A percentile compares a stretch with the other conserved stretches of the same genome.
Conservation (phyloP, 2,329 filamentous ascomycete species). For the Sodiomyces alkalinus region DNA sequence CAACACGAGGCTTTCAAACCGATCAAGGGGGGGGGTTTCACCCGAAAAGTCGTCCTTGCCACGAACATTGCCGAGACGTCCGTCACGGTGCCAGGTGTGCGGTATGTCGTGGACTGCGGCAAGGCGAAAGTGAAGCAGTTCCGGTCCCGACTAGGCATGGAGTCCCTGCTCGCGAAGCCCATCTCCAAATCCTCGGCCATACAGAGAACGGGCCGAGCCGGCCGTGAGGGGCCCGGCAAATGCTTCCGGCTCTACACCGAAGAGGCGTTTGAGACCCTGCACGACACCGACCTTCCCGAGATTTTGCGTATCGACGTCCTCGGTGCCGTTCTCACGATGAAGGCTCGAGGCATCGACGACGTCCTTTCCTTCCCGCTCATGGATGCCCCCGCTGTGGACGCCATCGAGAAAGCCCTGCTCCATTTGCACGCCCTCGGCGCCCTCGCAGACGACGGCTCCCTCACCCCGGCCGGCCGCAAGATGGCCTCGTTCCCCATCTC, state of each 20-base stretch:
- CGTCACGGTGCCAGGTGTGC: constrained; percentile 84
- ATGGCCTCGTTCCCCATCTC: constrained; percentile 77
- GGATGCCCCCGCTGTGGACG: constrained; percentile 61
- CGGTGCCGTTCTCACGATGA: constrained; percentile 81
- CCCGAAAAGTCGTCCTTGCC: constrained; percentile 77
- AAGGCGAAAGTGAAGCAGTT: constrained; percentile 94
- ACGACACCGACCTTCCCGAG: constrained; percentile 68
- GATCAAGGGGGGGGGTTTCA: constrained; percentile 50
- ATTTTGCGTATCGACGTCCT: constrained; percentile 83
- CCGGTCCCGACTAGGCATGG: constrained; percentile 67
- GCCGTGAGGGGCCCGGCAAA: constrained; percentile 79
- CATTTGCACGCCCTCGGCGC: constrained; percentile 70
- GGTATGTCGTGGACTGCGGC: constrained; percentile 82
- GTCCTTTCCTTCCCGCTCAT: constrained; percentile 73
- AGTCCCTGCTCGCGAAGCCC: constrained; percentile 77
- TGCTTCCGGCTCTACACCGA: constrained; percentile 86
- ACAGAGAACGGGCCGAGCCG: constrained; percentile 81
- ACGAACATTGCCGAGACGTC: constrained; percentile 99
- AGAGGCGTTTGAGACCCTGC: constrained; percentile 51
- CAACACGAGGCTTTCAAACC: constrained; percentile 79
- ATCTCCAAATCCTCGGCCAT: constrained; percentile 90
- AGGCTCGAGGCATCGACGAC: constrained; percentile 74
- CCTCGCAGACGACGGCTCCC: constrained; percentile 52
- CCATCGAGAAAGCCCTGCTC: constrained; percentile 67
- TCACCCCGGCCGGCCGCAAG: constrained; percentile 58